Evolutionary conservation across 2,329 filamentous ascomycete species (phyloP), one percentile per base, ranked within the genome.

Genomic region (Stachybotrys chlorohalonatus): DNA sequence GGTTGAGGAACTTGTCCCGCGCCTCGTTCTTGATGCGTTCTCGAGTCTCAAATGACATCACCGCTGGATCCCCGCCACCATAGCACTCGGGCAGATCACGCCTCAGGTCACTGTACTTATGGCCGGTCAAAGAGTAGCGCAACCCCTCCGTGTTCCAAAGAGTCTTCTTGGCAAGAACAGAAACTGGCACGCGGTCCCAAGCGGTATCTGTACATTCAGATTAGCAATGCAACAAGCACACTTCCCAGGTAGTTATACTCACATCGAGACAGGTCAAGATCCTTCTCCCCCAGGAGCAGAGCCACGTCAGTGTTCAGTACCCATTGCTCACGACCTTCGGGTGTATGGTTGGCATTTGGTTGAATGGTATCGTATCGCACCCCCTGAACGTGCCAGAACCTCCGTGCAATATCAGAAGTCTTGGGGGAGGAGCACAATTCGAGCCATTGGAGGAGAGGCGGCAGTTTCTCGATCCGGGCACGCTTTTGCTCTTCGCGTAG

Each of bases 341-440:
- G 60, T 11, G 77, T 79, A 7, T 78, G 77, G 6, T 77, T 80
- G 13, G 76, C 71, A 32, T 75, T 74, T 4, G 76, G 75, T 13
- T 75, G 75, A 55, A 86, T 83, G 5, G 82, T 85, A 65, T 86
- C 83, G 62, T 82, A 85, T 24, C 84, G 79, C 51, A 84, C 80
- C 15, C 83, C 83, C 59, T 81, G 76, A 57, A 85, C 79, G 50
- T 69, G 72, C 57, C 73, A 73, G 64, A 86, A 85, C 48, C 77
- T 77, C 52, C 76, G 71, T 5, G 82, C 81, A 51, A 82, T 64
- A 17, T 73, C 70, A 6, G 73, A 64, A 6, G 70, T 69, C 63
- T 79, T 82, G 13, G 82, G 77, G 56, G 83, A 76, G 6, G 73
- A 63, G 51, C 73, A 76, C 17, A 66, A 68, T 53, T 83, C 77